phyloP scores from a whole-genome alignment of 495 filamentous ascomycete genomes.

The Cercophora newfieldiana region DNA sequence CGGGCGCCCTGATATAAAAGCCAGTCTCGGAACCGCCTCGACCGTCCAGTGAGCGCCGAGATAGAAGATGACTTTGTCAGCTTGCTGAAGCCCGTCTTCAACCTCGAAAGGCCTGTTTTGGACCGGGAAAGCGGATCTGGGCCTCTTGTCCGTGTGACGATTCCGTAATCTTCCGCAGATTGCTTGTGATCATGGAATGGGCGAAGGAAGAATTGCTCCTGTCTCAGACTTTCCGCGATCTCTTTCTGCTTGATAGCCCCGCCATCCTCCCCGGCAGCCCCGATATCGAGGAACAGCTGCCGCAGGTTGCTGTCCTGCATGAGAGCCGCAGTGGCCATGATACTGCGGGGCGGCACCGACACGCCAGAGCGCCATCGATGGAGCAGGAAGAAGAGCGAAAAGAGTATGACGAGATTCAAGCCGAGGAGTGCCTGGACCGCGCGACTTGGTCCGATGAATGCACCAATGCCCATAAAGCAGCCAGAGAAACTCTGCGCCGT shows the following conservation, averaged over 20 bases:
- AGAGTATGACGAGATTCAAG: background rate
- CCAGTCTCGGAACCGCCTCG: background rate
- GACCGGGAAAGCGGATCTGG: background rate
- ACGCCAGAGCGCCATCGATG: constrained; percentile 5
- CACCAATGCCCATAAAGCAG: constrained; percentile 27
- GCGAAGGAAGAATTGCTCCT: background rate
- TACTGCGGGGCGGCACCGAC: background rate
- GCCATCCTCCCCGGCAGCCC: background rate
- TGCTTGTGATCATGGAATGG: background rate
- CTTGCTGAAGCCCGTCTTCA: background rate
- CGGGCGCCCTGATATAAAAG: background rate
- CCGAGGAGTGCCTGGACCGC: constrained; percentile 16
- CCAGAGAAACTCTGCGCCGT: constrained; percentile 13
- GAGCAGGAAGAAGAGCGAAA: background rate
- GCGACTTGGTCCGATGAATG: constrained; percentile 31
- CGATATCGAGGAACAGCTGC: background rate
- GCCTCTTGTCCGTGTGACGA: background rate
- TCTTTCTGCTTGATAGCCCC: background rate
- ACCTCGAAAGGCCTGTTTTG: background rate
- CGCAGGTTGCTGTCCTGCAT: background rate
- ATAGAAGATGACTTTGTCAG: background rate
- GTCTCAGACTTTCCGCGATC: background rate
- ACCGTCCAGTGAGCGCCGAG: background rate
- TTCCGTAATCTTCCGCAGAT: background rate
- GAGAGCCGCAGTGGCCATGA: background rate